Evolutionary conservation across 768 basidiomycete species (phyloP), one percentile per base, ranked within the genome.

Genomic region (Suillus ampliporus): DNA sequence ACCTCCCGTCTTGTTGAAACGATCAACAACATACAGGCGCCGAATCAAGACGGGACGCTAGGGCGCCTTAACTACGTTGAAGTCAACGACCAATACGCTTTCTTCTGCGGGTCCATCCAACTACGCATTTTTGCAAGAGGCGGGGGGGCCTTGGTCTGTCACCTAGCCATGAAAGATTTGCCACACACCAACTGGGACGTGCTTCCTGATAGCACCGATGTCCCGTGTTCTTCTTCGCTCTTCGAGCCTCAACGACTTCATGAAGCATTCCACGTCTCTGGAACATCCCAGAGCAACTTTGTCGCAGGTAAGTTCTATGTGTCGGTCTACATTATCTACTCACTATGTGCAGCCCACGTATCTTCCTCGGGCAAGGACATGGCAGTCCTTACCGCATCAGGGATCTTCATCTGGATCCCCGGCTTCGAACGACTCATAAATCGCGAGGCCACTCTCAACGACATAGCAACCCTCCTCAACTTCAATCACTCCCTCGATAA

Each of bases 51-150:
- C 26, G 54, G 44, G 47, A 21, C 5, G 26, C 63, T 72, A 35
- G 82, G 80, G 5, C 66, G 73, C 5, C 77, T 89, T 43, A 75
- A 75, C 61, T 90, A 90, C 66, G 89, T 92, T 38, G 91, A 93
- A 66, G 73, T 92, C 60, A 83, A 81, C 59, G 76, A 79, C 48
- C 73, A 76, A 9, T 83, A 89, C 68, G 83, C 85, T 0, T 86
- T 92, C 66, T 72, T 93, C 31, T 89, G 87, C 53, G 84, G 84
- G 6, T 69, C 69, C 1, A 65, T 67, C 21, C 72, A 77, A 10
- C 68, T 92, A 40, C 80, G 86, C 10, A 78, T 89, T 10, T 91
- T 86, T 64, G 80, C 81, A 31, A 80, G 88, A 28, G 70, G 72
- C 21, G 79, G 77, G 1, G 85, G 84, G 19, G 69, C 71, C 4